Percentiles rank a stretch among this genome's conserved stretches.
These are phyloP conservation scores for Lactuca saligna DNA, from an alignment of 129 eudicot species.

Conservation along the genomic window DNA sequence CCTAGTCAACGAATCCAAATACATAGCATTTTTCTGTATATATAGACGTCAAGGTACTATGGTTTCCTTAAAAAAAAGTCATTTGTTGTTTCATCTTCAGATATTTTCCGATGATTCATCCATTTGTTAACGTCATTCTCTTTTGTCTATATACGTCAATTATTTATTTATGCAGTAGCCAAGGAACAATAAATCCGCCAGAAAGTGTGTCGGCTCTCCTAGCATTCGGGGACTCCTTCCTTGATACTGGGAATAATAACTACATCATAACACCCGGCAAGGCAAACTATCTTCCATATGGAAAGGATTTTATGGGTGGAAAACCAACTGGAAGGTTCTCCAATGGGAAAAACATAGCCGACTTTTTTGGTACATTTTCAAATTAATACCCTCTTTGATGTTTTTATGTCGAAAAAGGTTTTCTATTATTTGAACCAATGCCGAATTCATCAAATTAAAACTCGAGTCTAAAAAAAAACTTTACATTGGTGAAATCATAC, in stretches of 20 bases:
- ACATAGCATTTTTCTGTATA: no score
- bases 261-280: conserved; percentile 38
- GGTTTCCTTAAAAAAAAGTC: no score
- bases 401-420: no score
- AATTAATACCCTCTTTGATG: background rate
- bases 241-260: conserved; percentile 72
- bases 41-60: background rate
- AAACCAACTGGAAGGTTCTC: conserved; percentile 64
- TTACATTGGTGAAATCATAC: no score
- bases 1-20: no score
- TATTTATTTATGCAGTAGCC: conserved; percentile 4
- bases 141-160: conserved; percentile 1
- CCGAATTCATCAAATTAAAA: no score
- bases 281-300: conserved; percentile 66
- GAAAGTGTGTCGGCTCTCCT: conserved; percentile 36
- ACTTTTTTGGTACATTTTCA: conserved; percentile 37
- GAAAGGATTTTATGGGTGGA: conserved; percentile 61
- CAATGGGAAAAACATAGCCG: conserved; percentile 61
- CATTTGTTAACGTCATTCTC: background rate
- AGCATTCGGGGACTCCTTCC: conserved; percentile 62
- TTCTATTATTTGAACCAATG: no score
- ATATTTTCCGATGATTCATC: background rate
- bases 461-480: no score
- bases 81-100: background rate
- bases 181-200: conserved; percentile 26